Evolutionary conservation across 441 rosid genomes (phyloP).

Genomic region (Euphorbia schlechtendalii): DNA sequence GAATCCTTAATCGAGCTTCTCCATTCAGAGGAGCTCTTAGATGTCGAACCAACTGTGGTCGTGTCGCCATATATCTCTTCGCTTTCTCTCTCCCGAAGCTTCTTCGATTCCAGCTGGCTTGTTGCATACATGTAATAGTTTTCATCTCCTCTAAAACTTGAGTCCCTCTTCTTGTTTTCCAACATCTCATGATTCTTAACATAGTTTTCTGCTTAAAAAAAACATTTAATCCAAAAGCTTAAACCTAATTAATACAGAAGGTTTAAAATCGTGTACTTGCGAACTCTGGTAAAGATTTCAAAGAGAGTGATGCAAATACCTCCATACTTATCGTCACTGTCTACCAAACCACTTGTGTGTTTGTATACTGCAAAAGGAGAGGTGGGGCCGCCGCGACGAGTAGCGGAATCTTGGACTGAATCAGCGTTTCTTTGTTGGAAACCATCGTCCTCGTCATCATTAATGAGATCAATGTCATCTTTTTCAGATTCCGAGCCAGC

Average conservation of each 20-base stretch:
- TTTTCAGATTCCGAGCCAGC: constrained; percentile 43
- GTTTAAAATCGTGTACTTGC: too few species aligned
- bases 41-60: constrained; percentile 78
- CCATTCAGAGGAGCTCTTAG: constrained; percentile 98
- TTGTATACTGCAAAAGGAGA: constrained; percentile 23
- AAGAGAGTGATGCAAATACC: neutral
- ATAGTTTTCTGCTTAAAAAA: constrained; percentile 14
- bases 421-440: constrained; percentile 26
- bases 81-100: constrained; percentile 33
- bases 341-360: constrained; percentile 29
- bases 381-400: constrained; percentile 31
- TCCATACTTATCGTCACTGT: constrained; percentile 30
- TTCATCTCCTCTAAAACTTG: constrained; percentile 23
- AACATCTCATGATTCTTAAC: constrained; percentile 6
- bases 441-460: constrained; percentile 30
- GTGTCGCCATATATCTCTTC: constrained; percentile 77
- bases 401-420: constrained; percentile 27
- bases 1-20: constrained; percentile 78
- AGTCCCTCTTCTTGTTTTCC: constrained; percentile 16
- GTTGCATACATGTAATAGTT: constrained; percentile 24
- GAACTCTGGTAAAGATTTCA: too few species aligned
- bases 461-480: constrained; percentile 14
- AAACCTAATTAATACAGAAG: too few species aligned
- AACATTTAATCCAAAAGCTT: too few species aligned
- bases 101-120: constrained; percentile 34